Evolutionary conservation across 768 basidiomycete species (phyloP).

Genomic region (Sutorius australiensis): DNA sequence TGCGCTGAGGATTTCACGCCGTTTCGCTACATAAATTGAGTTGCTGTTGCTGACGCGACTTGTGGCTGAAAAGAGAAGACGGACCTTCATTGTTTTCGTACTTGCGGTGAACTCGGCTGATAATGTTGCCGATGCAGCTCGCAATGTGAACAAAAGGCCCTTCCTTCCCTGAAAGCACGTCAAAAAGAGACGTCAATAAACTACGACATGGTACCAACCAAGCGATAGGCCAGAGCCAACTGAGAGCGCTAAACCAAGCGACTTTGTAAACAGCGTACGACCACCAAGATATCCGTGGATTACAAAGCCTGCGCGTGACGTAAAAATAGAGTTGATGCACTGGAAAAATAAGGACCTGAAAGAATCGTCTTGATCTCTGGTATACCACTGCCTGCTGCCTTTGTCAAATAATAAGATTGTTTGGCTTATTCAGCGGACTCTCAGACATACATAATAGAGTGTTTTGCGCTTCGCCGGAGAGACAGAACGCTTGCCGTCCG

Average conservation of each 20-base stretch:
- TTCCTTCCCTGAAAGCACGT: conserved; percentile 49
- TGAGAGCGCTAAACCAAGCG: conserved; percentile 82
- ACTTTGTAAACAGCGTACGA: conserved; percentile 85
- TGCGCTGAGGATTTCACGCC: conserved; percentile 91
- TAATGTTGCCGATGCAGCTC: conserved; percentile 88
- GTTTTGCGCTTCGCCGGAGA: conserved; percentile 53
- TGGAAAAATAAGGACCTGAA: conserved; percentile 47
- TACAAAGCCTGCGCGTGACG: conserved; percentile 66
- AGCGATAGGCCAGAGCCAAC: conserved; percentile 91
- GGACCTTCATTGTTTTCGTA: conserved; percentile 94
- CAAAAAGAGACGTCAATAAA: neutral
- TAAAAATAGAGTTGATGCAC: conserved; percentile 10
- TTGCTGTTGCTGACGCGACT: neutral
- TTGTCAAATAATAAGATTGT: conserved; percentile 29
- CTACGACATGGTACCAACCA: conserved; percentile 38
- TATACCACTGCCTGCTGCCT: conserved; percentile 93
- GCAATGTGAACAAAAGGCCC: conserved; percentile 90
- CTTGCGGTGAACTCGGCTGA: conserved; percentile 79
- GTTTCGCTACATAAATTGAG: conserved; percentile 57
- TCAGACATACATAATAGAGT: conserved; percentile 72
- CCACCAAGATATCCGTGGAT: conserved; percentile 96
- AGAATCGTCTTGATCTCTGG: conserved; percentile 96
- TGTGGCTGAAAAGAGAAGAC: conserved; percentile 11
- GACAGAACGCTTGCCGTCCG: conserved; percentile 19
- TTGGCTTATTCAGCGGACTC: neutral